Conservation (phyloP, 169 alveolate genomes). For the Babesia bigemina region DNA sequence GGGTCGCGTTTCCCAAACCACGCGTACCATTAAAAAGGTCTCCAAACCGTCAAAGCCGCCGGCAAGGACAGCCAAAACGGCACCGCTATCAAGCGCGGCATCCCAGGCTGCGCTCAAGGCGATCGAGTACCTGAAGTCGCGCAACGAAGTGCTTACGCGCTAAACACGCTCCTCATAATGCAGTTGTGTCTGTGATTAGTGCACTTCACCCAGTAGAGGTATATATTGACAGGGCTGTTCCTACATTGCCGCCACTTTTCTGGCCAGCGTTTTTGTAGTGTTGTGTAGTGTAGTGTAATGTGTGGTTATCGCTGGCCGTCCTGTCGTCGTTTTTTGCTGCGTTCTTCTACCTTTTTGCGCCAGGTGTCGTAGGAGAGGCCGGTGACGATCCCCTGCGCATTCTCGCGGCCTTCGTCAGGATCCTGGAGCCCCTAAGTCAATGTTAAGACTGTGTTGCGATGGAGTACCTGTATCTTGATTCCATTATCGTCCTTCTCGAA, state of each 20-base stretch:
- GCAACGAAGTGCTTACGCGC: conserved; percentile 26
- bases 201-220: too few species aligned
- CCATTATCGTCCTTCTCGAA: conserved; percentile 42
- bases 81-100: conserved; percentile 24
- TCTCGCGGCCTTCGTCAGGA: conserved; percentile 1
- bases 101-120: conserved; percentile 48
- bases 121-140: conserved; percentile 39
- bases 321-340: not conserved
- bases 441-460: too few species aligned
- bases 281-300: too few species aligned
- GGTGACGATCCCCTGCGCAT: conserved; percentile 59
- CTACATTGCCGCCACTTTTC: too few species aligned
- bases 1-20: not conserved
- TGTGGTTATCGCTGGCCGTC: too few species aligned
- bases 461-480: conserved; percentile 29
- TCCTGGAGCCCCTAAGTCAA: conserved; percentile 30
- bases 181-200: too few species aligned
- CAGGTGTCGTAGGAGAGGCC: conserved; percentile 64
- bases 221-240: too few species aligned
- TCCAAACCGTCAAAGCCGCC: conserved; percentile 3
- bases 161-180: not conserved
- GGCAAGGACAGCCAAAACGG: conserved; percentile 18
- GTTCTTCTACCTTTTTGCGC: conserved; percentile 20
- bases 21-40: not conserved
- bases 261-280: too few species aligned